phyloP scores from a whole-genome alignment of 108 stramenopile species.

The Nitzschia sp. region DNA sequence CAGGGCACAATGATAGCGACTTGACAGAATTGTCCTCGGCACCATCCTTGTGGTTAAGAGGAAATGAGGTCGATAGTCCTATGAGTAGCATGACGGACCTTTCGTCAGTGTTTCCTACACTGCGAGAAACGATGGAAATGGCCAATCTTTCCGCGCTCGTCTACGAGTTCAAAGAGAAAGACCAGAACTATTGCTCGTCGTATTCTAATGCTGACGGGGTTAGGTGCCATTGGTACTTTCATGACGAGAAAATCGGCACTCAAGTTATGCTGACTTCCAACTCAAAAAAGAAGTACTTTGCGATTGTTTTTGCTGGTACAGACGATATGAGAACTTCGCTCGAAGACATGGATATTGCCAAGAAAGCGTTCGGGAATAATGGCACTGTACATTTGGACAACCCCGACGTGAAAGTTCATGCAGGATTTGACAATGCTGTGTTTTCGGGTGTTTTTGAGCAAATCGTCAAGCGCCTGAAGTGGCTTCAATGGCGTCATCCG shows the following conservation, averaged over 20 bases:
- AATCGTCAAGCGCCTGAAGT: constrained; percentile 28
- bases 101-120: constrained; percentile 34
- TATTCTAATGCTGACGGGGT: constrained; percentile 20
- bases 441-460: constrained; percentile 59
- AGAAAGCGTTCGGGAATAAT: constrained; percentile 60
- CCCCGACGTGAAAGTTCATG: constrained; percentile 53
- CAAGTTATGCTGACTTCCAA: constrained; percentile 69
- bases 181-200: constrained; percentile 13
- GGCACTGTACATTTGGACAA: constrained; percentile 26
- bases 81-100: neutral
- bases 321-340: constrained; percentile 76
- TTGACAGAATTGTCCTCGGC: no score
- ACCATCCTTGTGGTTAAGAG: no score
- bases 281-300: constrained; percentile 46
- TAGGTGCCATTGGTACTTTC: constrained; percentile 69
- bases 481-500: constrained; percentile 11
- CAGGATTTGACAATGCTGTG: constrained; percentile 81
- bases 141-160: constrained; percentile 38
- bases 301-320: constrained; percentile 82
- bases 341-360: constrained; percentile 67
- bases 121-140: constrained; percentile 47
- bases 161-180: constrained; percentile 38
- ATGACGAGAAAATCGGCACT: constrained; percentile 59
- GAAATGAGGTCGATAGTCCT: no score
- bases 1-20: no score